These are phyloP conservation scores for Oehlia diaphana DNA, from an alignment of 192 early-diverging fungal species.

Conservation along the genomic window DNA sequence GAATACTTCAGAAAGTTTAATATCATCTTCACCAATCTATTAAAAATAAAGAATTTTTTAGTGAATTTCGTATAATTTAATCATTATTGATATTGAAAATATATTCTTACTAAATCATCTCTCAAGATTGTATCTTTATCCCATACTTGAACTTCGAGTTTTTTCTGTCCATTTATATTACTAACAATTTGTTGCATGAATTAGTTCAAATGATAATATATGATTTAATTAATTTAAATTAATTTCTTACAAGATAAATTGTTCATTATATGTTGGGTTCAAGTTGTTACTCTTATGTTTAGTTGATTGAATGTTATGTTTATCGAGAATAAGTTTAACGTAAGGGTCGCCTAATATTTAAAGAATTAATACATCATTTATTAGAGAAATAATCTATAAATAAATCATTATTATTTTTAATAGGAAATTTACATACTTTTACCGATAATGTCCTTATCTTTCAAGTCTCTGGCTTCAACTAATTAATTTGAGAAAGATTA, in stretches of 20 bases:
- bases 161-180: conserved; percentile 13
- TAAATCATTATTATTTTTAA: not conserved
- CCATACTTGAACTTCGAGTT: conserved; percentile 25
- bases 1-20: conserved; percentile 22
- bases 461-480: too few species aligned
- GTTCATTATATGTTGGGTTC: conserved; percentile 37
- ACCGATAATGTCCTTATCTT: too few species aligned
- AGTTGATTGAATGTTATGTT: conserved; percentile 36
- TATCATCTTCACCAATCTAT: conserved; percentile 30
- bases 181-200: not conserved
- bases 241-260: conserved; percentile 32
- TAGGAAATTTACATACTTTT: too few species aligned
- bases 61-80: too few species aligned
- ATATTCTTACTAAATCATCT: conserved; percentile 12
- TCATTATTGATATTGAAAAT: not conserved
- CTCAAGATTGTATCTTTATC: conserved; percentile 27
- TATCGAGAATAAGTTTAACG: conserved; percentile 33
- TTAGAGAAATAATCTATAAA: conserved; percentile 1
- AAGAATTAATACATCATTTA: not conserved
- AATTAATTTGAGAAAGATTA: too few species aligned
- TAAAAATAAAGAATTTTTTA: not conserved
- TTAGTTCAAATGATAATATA: not conserved
- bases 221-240: not conserved
- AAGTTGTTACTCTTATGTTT: conserved; percentile 7
- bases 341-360: conserved; percentile 8